A percentile compares a stretch with the other conserved stretches of the same genome.
Evolutionary conservation across 306 rosid species (phyloP).

Genomic region (Geum urbanum): DNA sequence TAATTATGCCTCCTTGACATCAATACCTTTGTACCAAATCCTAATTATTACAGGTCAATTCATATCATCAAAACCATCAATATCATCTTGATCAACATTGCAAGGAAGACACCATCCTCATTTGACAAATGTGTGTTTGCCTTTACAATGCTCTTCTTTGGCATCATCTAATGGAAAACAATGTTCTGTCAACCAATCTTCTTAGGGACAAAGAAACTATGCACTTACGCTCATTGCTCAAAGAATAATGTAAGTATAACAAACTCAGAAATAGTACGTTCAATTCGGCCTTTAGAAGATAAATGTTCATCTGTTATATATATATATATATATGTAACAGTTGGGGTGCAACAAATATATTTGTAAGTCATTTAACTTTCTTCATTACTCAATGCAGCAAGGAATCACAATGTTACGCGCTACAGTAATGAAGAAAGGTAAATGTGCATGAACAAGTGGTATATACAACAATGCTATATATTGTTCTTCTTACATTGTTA

Average conservation of each 20-base stretch:
- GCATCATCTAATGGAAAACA: slow-evolving; percentile 61
- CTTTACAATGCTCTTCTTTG: slow-evolving; percentile 63
- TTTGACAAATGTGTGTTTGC: neutral
- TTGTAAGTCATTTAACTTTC: no score
- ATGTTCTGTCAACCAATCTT: slow-evolving; percentile 49
- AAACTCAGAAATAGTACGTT: no score
- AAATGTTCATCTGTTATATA: no score
- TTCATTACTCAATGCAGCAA: no score
- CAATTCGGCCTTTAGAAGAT: no score
- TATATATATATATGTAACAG: no score
- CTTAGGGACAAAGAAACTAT: slow-evolving; percentile 41
- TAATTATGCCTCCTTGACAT: slow-evolving; percentile 56
- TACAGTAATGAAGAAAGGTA: no score
- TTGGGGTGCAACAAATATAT: no score
- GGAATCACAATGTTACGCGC: no score
- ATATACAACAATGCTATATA: no score
- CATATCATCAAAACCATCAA: neutral
- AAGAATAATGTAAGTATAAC: slow-evolving; percentile 49
- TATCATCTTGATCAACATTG: neutral
- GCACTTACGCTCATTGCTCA: slow-evolving; percentile 69
- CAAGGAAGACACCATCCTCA: neutral
- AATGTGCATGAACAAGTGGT: no score
- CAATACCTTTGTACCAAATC: slow-evolving; percentile 51
- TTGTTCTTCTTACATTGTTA: no score
- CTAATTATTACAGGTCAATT: slow-evolving; percentile 46